A percentile compares a stretch with the other conserved stretches of the same genome.
phyloP scores from a whole-genome alignment of 768 basidiomycete species.

The Macrolepiota fuliginosa region DNA sequence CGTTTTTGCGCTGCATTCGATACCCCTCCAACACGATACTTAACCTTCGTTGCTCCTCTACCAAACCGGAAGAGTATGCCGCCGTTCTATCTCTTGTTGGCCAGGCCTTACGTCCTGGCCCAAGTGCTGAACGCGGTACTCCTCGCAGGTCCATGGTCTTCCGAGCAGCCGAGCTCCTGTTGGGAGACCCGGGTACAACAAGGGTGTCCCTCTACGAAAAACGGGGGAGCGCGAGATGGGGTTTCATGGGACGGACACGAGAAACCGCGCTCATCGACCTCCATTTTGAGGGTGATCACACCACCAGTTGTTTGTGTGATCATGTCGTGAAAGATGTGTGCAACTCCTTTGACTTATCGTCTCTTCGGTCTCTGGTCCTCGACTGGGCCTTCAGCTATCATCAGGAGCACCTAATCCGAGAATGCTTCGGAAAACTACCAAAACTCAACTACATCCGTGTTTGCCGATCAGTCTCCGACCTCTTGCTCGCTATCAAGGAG shows the following conservation, averaged over 20 bases:
- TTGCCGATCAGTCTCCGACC: background rate
- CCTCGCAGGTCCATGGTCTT: background rate
- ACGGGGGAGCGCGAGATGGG: background rate
- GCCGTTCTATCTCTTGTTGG: background rate
- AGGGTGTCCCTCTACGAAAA: background rate
- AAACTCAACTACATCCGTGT: background rate
- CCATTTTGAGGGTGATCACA: background rate
- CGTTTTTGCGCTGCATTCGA: background rate
- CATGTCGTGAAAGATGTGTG: background rate
- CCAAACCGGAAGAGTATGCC: background rate
- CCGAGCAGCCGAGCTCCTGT: background rate
- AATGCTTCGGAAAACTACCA: background rate
- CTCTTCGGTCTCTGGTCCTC: background rate
- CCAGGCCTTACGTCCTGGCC: background rate
- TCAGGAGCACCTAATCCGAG: background rate
- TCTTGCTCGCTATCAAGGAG: background rate
- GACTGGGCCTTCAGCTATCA: background rate
- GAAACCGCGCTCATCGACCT: background rate
- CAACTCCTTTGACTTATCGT: background rate
- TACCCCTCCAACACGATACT: conserved; percentile 1
- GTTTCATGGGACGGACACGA: background rate
- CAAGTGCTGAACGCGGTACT: background rate
- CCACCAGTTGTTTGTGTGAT: background rate
- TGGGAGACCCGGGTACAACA: too few relatives aligned
- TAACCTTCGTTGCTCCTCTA: background rate